Evolutionary conservation across 208 protist genomes (phyloP), one percentile per base, ranked within the genome.

Genomic region (Phytomonas sp.): DNA sequence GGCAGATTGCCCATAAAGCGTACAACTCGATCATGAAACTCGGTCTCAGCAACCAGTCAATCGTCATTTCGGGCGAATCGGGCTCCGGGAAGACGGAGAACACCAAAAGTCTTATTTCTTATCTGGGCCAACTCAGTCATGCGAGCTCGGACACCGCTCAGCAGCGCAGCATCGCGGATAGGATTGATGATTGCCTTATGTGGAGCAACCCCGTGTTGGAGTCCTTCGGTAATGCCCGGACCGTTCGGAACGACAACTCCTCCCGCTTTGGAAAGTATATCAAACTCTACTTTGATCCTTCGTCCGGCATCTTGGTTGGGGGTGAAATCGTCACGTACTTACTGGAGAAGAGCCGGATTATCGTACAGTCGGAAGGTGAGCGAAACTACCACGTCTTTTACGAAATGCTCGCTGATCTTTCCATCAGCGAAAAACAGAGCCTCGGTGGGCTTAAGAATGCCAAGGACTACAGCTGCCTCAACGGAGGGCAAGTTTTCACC

Each of bases 331-430:
- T 89, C 19, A 94, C 88, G 37, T 98, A 98, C 73, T 80, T 98
- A 11, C 82, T 98, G 16, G 97, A 98, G 79, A 97, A 91, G 73
- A 97, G 89, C 62, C 84, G 97, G 70, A 89, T 98, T 60, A 87
- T 98, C 32, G 78, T 80, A 45, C 97, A 98, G 74, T 80, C 82
- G 31, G 65, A 80, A 56, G 91, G 89, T 34, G 97, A 98, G 74
- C 86, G 96, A 60, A 97, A 94, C 82, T 98, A 96, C 77, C 96
- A 98, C 84, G 88, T 98, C 63, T 98, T 98, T 81, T 98, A 98
- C 76, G 93, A 98, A 80, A 91, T 98, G 75, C 79, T 97, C 29
- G 82, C 88, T 4, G 92, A 91, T n/a, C 75, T 91, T 64, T 78
- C 83, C 64, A 40, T 78, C 7, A 59, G 69, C 33, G 85, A 96